Conservation (phyloP, 495 filamentous ascomycete genomes). For the Penicillium chermesinum region DNA sequence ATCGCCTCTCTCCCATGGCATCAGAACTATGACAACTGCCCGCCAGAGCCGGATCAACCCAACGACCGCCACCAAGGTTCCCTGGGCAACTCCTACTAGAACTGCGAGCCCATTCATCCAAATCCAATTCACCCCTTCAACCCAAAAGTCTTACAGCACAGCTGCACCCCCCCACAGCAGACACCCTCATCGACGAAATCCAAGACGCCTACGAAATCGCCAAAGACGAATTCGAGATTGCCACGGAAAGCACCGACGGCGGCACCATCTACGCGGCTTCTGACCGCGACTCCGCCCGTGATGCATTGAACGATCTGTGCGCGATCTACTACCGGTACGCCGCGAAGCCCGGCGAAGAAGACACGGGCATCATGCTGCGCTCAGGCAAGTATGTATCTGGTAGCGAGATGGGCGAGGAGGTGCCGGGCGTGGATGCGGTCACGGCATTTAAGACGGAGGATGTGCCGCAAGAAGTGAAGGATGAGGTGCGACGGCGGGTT, state of each 20-base stretch:
- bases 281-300: slow-evolving; percentile 41
- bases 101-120: neutral
- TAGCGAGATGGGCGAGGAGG: neutral
- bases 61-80: too few relatives aligned
- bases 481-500: slow-evolving; percentile 38
- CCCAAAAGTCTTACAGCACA: neutral
- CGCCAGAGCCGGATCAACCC: too few relatives aligned
- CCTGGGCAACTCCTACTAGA: neutral
- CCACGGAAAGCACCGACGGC: slow-evolving; percentile 39
- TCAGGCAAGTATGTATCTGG: slow-evolving; percentile 3
- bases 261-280: slow-evolving; percentile 45
- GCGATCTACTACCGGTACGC: slow-evolving; percentile 37
- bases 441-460: slow-evolving; percentile 32
- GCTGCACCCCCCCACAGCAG: slow-evolving; percentile 23
- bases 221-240: slow-evolving; percentile 47
- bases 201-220: slow-evolving; percentile 41
- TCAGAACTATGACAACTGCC: too few relatives aligned
- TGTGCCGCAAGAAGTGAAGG: slow-evolving; percentile 22
- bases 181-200: slow-evolving; percentile 39
- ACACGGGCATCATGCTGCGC: slow-evolving; percentile 1
- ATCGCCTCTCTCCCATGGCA: too few relatives aligned
- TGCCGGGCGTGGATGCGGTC: slow-evolving; percentile 17
- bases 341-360: slow-evolving; percentile 10
- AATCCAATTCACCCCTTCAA: neutral
- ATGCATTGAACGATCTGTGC: slow-evolving; percentile 36